Evolutionary conservation across 2,329 filamentous ascomycete genomes (phyloP).

Genomic region (Sphaerulina vaccinii): DNA sequence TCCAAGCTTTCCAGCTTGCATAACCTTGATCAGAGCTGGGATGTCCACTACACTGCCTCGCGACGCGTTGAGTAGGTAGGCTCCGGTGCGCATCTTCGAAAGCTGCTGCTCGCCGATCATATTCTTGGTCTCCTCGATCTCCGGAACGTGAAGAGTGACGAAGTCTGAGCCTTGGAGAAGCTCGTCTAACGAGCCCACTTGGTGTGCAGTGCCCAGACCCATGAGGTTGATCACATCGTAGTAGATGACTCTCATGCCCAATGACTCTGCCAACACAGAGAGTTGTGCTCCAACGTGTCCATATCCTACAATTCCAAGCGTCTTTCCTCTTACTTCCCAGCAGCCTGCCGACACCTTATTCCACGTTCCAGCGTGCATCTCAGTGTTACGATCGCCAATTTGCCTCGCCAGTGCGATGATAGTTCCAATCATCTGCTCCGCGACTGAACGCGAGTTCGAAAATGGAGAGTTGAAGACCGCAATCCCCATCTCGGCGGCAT

Average conservation of each 20-base stretch:
- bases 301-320: constrained; percentile 92
- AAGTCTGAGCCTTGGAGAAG: constrained; percentile 84
- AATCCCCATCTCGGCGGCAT: constrained; percentile 79
- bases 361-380: constrained; percentile 93
- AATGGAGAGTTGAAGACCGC: constrained; percentile 99
- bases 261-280: constrained; percentile 90
- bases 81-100: constrained; percentile 84
- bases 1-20: constrained; percentile 80
- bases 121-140: constrained; percentile 86
- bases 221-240: constrained; percentile 94
- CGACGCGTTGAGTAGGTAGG: constrained; percentile 94
- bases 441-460: constrained; percentile 94
- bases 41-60: constrained; percentile 94
- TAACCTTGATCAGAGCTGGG: constrained; percentile 81
- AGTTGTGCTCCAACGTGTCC: constrained; percentile 96
- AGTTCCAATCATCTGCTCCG: constrained; percentile 91
- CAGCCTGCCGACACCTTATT: constrained; percentile 96
- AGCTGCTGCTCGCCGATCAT: constrained; percentile 82
- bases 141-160: constrained; percentile 90
- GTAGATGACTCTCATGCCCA: constrained; percentile 98
- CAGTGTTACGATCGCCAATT: constrained; percentile 85
- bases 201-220: constrained; percentile 83
- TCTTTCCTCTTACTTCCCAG: constrained; percentile 98
- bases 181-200: constrained; percentile 73
- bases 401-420: constrained; percentile 91